Evolutionary conservation across 1,284 basidiomycete species (phyloP), one percentile per base, ranked within the genome.

Genomic region (Ustilago nuda): DNA sequence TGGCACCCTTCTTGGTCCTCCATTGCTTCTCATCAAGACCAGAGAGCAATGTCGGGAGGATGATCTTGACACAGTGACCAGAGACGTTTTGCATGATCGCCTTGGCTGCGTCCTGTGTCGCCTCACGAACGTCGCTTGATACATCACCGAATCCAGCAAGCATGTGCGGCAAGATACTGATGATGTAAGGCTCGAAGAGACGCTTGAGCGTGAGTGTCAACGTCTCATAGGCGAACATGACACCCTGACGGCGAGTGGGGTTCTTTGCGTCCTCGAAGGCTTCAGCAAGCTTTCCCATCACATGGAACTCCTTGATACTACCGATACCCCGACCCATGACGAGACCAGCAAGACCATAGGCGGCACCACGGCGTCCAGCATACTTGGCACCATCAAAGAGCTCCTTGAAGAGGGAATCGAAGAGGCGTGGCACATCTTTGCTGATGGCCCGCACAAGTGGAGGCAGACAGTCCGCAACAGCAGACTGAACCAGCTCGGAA

Each of bases 1-100:
- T 98, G 3, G 95, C 96, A 90, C 97, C 88, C 86, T 98, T 98
- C 89, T 99, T 99, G 2, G 95, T 94, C 33, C 96, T 90, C 97
- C 97, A 99, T 86, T 99, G 97, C 86, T 98, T 98, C 86, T 99
- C 97, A 79, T 98, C 95, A 54, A 99, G 88, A 39, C 95, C 96
- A 39, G 92, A 92, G 6, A 99, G 89, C 8, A 99, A 87, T 1
- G 93, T 92, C 0, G 97, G 97, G 7, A 99, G 88, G 72, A 99
- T 95, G 59, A 95, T 90, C 87, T 99, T 99, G 86, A 99, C 92
- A 56, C 84, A 84, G 55, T 82, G 84, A 17, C 83, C 83, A 23
- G 83, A 81, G 83, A 99, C 89, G 78, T 93, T 93, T 2, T 91
- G 92, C 96, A 99, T 99, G 87, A 99, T 94, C 51, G 95, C 92